Base-by-base conservation (phyloP, 768 basidiomycete species). In the Naganishia vishniacii region DNA sequence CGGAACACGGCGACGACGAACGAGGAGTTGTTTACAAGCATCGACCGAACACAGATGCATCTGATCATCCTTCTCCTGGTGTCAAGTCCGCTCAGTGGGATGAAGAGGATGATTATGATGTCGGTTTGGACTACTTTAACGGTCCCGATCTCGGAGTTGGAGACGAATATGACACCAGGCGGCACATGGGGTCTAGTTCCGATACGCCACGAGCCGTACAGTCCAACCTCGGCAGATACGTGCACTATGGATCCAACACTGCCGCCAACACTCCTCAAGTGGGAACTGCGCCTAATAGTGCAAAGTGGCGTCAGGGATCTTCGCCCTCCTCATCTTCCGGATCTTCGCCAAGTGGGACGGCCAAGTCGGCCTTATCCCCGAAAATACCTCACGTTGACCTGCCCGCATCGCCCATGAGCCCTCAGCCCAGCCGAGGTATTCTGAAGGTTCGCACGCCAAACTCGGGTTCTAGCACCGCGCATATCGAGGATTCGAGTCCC, bases 121-220 rank as follows among this genome's bases (percentile, higher is more conserved):
- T 79, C 66, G 82, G 82, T 16, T 83, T 82, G 68, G 84, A 86
- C 69, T 84, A 84, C 74, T 85, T 85, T 68, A 82, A 77, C 11
- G 84, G 82, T 1, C 81, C 84, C 9, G 83, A 84, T 71, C 78
- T 84, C 15, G 83, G 82, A 2, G 82, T 82, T 59, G 83, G 70
- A 68, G 62, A 63, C 61, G 73, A 61, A 56, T 71, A 65, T 63
- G 73, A 28, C 29, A 68, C 74, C 74, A 45, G 76, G 79, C 23
- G 72, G 34, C 53, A 56, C 26, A 56, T 56, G 53, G 53, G 53
- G 40, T 56, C 53, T 15, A 56, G 34, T 29, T 40, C 32, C n/a
- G 53, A 56, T 20, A 56, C 31, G 18, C 48, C 62, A 41, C 37
- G 62, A 42, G 46, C 68, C 71, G 31, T 79, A 73, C 59, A 75